phyloP scores from a whole-genome alignment of 2,329 filamentous ascomycete genomes.

The Pseudopithomyces maydicus region DNA sequence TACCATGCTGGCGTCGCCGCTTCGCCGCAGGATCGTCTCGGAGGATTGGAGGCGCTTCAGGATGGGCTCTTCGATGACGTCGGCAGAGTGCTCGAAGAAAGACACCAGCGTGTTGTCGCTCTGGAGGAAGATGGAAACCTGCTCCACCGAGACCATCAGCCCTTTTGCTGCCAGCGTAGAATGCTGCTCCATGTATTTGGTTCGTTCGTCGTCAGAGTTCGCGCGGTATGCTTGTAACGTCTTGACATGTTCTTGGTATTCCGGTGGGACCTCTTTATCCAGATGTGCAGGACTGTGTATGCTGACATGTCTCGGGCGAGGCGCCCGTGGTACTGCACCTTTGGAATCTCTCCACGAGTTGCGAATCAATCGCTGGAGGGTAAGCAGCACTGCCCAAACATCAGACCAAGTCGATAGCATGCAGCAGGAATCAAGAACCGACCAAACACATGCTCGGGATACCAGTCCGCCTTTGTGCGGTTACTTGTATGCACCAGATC shows the following conservation, averaged over 20 bases:
- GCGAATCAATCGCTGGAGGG: conserved; percentile 79
- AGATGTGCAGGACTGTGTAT: background rate
- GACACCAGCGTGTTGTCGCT: conserved; percentile 91
- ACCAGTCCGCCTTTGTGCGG: conserved; percentile 92
- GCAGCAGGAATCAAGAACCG: conserved; percentile 17
- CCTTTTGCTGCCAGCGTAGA: conserved; percentile 73
- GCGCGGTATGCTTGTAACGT: conserved; percentile 86
- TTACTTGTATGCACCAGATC: conserved; percentile 85
- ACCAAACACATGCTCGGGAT: conserved; percentile 70
- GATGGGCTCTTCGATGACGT: conserved; percentile 84
- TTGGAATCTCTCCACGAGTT: conserved; percentile 46
- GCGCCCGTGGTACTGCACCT: conserved; percentile 17
- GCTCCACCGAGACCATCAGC: conserved; percentile 83
- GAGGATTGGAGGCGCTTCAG: conserved; percentile 73
- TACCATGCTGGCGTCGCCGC: conserved; percentile 86
- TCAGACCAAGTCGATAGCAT: background rate
- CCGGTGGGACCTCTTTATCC: background rate
- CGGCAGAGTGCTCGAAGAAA: conserved; percentile 89
- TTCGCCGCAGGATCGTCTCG: conserved; percentile 83
- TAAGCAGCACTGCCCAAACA: conserved; percentile 62
- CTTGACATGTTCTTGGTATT: conserved; percentile 44
- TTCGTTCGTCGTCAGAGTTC: conserved; percentile 78
- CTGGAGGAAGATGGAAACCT: conserved; percentile 90
- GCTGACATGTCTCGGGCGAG: conserved; percentile 19
- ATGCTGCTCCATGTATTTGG: conserved; percentile 84